Evolutionary conservation across 352 stramenopile genomes (phyloP).

Genomic region (Blastocystis sp.): DNA sequence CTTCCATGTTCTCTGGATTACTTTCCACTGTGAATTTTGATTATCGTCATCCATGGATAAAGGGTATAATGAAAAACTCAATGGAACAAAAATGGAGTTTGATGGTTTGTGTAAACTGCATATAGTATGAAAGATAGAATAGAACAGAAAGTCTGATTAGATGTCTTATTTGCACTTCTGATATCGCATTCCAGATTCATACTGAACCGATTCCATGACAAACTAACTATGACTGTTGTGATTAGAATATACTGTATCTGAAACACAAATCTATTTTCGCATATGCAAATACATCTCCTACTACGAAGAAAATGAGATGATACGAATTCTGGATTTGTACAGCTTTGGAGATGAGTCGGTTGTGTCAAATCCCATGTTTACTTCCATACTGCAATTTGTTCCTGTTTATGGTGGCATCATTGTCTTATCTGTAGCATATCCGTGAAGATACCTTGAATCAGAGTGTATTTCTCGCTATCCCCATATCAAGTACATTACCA

Average conservation of each 20-base stretch:
- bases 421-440: slow-evolving; percentile 12
- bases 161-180: no score
- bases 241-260: no score
- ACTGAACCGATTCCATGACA: no score
- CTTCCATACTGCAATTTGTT: slow-evolving; percentile 2
- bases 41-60: slow-evolving; percentile 4
- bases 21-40: not conserved
- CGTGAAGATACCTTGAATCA: not conserved
- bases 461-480: slow-evolving; percentile 14
- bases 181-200: no score
- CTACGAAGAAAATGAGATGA: not conserved
- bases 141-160: no score
- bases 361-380: slow-evolving; percentile 43
- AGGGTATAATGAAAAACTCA: not conserved
- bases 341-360: slow-evolving; percentile 50
- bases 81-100: no score
- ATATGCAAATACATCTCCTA: slow-evolving; percentile 6
- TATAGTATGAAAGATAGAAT: no score
- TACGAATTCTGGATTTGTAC: slow-evolving; percentile 51
- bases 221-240: no score
- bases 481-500: not conserved
- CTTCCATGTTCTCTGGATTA: not conserved
- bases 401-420: not conserved
- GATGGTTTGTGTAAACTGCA: no score
- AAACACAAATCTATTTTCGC: not conserved